Percentiles rank a stretch among this genome's conserved stretches.
Conservation (phyloP, 768 basidiomycete genomes). For the Calocybe gangraenosa region DNA sequence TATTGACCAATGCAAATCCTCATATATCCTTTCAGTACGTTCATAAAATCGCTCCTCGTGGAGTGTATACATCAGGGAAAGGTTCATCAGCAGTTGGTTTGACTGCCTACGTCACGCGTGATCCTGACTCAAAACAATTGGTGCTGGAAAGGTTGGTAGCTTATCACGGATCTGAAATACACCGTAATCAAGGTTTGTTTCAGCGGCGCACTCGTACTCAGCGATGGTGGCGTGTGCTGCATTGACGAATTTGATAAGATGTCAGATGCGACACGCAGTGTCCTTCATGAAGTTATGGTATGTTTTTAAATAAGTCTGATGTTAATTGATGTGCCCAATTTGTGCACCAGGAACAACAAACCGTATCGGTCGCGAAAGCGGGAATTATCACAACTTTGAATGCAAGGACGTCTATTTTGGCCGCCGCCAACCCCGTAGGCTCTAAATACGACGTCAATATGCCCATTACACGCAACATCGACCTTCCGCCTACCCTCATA, state of each 20-base stretch:
- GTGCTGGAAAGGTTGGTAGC: conserved; percentile 83
- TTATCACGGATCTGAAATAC: neutral
- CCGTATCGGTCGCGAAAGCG: conserved; percentile 97
- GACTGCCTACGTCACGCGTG: conserved; percentile 96
- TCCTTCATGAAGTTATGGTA: conserved; percentile 98
- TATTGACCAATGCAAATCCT: neutral
- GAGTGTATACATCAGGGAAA: conserved; percentile 97
- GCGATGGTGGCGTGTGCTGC: conserved; percentile 96
- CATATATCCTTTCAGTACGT: conserved; percentile 64
- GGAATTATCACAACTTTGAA: conserved; percentile 99
- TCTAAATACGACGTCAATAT: conserved; percentile 91
- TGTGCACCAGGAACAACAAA: conserved; percentile 88
- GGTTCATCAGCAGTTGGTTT: conserved; percentile 98
- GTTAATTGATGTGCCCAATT: neutral
- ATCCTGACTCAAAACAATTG: conserved; percentile 97
- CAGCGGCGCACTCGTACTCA: conserved; percentile 90
- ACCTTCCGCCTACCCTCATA: conserved; percentile 95
- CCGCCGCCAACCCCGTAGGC: conserved; percentile 95
- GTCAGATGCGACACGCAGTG: conserved; percentile 95
- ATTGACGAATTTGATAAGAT: conserved; percentile 99
- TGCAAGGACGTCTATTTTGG: conserved; percentile 95
- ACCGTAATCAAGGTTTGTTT: conserved; percentile 1
- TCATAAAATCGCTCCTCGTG: conserved; percentile 96
- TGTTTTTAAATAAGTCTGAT: neutral
- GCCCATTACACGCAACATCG: conserved; percentile 94